Conservation (phyloP, 805 yeast genomes). For the Candida saitoana region DNA sequence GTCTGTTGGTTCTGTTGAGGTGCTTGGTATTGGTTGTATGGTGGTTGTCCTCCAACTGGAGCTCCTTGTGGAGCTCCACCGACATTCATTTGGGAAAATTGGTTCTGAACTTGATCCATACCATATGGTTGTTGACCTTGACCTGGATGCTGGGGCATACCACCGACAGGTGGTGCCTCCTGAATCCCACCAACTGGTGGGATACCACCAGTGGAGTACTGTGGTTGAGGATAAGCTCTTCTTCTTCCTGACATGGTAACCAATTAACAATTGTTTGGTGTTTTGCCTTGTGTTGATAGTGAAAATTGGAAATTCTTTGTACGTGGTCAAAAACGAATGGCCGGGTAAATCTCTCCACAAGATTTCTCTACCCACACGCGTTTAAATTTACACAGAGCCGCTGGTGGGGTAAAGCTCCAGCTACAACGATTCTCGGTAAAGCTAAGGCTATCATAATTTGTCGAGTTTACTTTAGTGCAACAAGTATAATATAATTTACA, state of each 20-base stretch:
- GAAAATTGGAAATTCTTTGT: neutral
- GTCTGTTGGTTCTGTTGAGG: constrained; percentile 13
- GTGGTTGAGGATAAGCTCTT: constrained; percentile 48
- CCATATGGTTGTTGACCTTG: constrained; percentile 18
- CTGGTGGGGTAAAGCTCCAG: too few relatives aligned
- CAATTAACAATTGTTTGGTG: neutral
- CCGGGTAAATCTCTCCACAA: constrained; percentile 4
- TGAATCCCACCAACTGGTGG: constrained; percentile 4
- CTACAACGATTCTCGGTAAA: too few relatives aligned
- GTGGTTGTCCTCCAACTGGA: neutral
- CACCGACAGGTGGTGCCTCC: neutral
- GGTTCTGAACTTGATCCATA: constrained; percentile 29
- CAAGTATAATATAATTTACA: too few relatives aligned
- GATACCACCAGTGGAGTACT: constrained; percentile 28
- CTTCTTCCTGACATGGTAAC: constrained; percentile 36
- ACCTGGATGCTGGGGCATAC: neutral
- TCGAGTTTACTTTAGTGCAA: too few relatives aligned
- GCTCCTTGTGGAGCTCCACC: constrained; percentile 12
- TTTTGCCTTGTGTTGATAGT: neutral
- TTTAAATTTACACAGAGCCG: too few relatives aligned
- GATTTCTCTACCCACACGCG: too few relatives aligned
- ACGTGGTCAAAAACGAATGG: constrained; percentile 4
- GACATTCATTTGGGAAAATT: constrained; percentile 32
- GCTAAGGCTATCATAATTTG: too few relatives aligned
- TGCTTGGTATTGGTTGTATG: constrained; percentile 2